Evolutionary conservation across 768 basidiomycete species (phyloP).

Genomic region (Ramaria sp.): DNA sequence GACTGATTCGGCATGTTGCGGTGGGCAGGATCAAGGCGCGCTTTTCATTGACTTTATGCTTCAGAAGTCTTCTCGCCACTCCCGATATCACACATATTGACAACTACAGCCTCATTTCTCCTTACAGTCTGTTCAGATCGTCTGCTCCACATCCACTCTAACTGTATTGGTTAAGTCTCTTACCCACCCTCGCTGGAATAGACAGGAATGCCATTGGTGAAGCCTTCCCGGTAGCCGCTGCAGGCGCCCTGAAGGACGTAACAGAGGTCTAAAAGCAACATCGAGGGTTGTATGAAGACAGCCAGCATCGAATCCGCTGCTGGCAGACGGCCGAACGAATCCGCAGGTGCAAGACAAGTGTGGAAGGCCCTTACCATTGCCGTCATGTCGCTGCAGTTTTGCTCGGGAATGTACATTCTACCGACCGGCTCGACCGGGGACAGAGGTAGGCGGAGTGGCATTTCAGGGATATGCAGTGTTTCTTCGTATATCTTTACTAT

Average conservation of each 20-base stretch:
- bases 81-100: background rate
- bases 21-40: background rate
- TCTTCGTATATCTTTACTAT: too few species aligned
- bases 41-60: background rate
- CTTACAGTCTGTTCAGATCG: background rate
- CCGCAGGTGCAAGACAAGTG: too few species aligned
- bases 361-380: too few species aligned
- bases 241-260: background rate
- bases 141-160: background rate
- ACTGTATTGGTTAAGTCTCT: background rate
- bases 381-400: too few species aligned
- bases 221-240: background rate
- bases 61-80: background rate
- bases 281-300: background rate
- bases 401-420: too few species aligned
- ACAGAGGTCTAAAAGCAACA: background rate
- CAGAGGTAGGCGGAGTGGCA: too few species aligned
- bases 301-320: background rate
- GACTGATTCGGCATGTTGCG: background rate
- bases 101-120: background rate
- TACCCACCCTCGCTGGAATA: background rate
- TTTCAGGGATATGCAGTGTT: too few species aligned
- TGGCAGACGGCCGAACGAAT: background rate
- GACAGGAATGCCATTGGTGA: background rate
- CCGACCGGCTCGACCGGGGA: too few species aligned